A percentile compares a stretch with the other conserved stretches of the same genome.
These are phyloP conservation scores for Sphaerostilbella broomeana DNA, from an alignment of 2,329 filamentous ascomycete species.

Conservation along the genomic window DNA sequence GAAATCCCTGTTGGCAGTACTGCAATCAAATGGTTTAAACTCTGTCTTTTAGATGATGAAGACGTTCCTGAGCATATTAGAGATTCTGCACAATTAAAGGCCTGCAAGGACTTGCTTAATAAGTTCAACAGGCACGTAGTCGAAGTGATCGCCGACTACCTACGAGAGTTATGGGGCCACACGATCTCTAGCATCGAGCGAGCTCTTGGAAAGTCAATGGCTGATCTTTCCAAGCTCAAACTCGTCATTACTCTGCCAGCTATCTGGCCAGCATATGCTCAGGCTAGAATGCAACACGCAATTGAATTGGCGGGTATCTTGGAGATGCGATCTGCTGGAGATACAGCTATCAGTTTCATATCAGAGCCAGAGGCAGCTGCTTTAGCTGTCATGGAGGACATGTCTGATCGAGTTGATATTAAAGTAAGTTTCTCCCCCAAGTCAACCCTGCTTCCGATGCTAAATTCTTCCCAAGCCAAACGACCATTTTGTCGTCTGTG, in stretches of 20 bases:
- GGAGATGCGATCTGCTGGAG: constrained; percentile 16
- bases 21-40: constrained; percentile 35
- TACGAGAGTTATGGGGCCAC: constrained; percentile 30
- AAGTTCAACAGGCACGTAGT: constrained; percentile 17
- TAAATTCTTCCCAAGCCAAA: constrained; percentile 13
- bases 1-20: constrained; percentile 18
- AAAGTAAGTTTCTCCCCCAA: constrained; percentile 12
- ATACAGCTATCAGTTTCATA: constrained; percentile 30
- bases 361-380: constrained; percentile 42
- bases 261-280: constrained; percentile 38
- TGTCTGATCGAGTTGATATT: constrained; percentile 18
- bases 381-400: constrained; percentile 28
- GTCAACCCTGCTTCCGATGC: background rate
- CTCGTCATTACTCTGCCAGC: constrained; percentile 39
- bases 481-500: constrained; percentile 27
- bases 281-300: constrained; percentile 31
- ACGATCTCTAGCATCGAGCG: constrained; percentile 20
- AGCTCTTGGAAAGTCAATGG: constrained; percentile 17
- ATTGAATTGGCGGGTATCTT: constrained; percentile 32
- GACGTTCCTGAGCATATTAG: constrained; percentile 24
- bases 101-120: constrained; percentile 1
- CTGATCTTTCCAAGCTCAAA: constrained; percentile 24
- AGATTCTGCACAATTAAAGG: constrained; percentile 17
- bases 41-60: constrained; percentile 28
- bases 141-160: constrained; percentile 27